These are phyloP conservation scores for Xylariaceae sp. DNA, from an alignment of 2,329 filamentous ascomycete species.

Conservation along the genomic window DNA sequence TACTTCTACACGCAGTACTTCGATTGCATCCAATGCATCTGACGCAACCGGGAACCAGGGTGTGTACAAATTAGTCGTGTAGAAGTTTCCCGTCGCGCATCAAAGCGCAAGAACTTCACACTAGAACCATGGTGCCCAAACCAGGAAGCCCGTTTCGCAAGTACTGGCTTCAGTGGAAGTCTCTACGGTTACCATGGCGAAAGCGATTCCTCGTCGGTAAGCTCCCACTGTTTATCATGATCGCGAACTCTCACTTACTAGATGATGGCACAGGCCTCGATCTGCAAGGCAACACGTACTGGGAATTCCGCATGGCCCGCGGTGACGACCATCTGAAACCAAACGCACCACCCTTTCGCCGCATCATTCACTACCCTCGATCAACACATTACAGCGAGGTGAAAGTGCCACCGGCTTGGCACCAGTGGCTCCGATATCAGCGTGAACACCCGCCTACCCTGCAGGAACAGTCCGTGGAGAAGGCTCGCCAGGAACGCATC, in stretches of 20 bases:
- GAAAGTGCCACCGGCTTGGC: constrained; percentile 59
- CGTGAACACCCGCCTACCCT: constrained; percentile 52
- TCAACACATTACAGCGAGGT: constrained; percentile 53
- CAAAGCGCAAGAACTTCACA: not conserved
- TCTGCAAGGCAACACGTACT: constrained; percentile 64
- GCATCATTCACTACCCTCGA: constrained; percentile 58
- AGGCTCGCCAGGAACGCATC: constrained; percentile 49
- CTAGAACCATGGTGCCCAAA: constrained; percentile 32
- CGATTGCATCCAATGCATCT: too few relatives aligned
- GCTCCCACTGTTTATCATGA: not conserved
- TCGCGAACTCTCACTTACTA: too few relatives aligned
- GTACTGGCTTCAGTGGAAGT: constrained; percentile 60
- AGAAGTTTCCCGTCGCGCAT: too few relatives aligned
- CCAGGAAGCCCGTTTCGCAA: constrained; percentile 36
- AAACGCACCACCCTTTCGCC: constrained; percentile 42
- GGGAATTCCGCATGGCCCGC: constrained; percentile 58
- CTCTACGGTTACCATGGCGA: constrained; percentile 59
- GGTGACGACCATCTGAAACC: constrained; percentile 24
- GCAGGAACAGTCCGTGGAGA: constrained; percentile 52
- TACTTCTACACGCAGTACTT: too few relatives aligned
- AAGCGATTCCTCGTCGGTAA: constrained; percentile 59
- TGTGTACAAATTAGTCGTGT: too few relatives aligned
- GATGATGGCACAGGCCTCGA: constrained; percentile 50
- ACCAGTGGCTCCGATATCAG: constrained; percentile 64
- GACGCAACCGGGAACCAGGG: too few relatives aligned